Conservation (phyloP, 495 filamentous ascomycete species). For the Trichoderma gamsii region DNA sequence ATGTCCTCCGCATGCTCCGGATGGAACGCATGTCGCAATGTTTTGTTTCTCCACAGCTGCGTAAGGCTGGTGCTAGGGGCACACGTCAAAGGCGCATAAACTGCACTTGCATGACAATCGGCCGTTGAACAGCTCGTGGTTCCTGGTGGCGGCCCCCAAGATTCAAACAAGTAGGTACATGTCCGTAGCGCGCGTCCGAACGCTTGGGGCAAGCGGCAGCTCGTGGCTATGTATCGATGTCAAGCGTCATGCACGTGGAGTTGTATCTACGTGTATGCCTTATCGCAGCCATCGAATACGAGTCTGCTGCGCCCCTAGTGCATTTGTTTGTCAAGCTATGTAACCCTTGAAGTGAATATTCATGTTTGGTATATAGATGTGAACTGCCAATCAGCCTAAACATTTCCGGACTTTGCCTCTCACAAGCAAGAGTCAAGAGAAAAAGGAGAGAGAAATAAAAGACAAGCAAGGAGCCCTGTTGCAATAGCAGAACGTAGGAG, state of each 20-base stretch:
- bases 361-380: too few species aligned
- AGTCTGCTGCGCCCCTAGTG: too few species aligned
- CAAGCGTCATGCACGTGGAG: conserved; percentile 1
- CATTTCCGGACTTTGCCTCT: too few species aligned
- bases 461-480: too few species aligned
- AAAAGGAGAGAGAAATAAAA: too few species aligned
- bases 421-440: too few species aligned
- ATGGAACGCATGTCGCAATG: too few species aligned
- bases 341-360: too few species aligned
- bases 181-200: background rate
- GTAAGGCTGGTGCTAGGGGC: background rate
- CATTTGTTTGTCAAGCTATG: too few species aligned
- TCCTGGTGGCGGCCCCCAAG: background rate
- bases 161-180: background rate
- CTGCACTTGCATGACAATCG: background rate
- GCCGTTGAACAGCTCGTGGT: background rate
- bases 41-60: background rate
- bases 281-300: too few species aligned
- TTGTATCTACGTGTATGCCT: background rate
- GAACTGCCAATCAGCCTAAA: too few species aligned
- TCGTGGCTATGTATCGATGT: background rate
- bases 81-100: background rate
- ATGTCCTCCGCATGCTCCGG: background rate
- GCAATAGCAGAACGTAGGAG: too few species aligned
- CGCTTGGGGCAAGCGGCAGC: background rate